These are phyloP conservation scores for Tuber aestivum DNA, from an alignment of 495 filamentous ascomycete genomes.

Conservation along the genomic window DNA sequence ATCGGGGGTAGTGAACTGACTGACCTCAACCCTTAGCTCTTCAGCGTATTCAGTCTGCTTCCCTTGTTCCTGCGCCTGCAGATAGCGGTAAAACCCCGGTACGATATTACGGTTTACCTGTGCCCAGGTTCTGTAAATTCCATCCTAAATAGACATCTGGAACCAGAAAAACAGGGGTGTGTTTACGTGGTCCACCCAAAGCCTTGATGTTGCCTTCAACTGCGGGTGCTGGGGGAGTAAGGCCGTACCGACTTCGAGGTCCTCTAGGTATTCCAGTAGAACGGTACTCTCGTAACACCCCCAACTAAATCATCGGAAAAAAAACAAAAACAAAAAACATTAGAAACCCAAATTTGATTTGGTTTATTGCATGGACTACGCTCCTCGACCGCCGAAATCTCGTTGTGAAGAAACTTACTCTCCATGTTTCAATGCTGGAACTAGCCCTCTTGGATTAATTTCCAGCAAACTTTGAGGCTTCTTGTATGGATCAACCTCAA, in stretches of 20 bases:
- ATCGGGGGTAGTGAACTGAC: constrained; percentile 12
- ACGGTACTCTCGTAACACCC: constrained; percentile 81
- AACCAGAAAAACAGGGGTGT: constrained; percentile 7
- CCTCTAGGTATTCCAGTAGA: constrained; percentile 90
- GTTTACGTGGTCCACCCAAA: constrained; percentile 80
- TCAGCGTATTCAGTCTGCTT: constrained; percentile 60
- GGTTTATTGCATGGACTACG: constrained; percentile 3
- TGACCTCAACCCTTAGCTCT: constrained; percentile 58
- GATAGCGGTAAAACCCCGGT: constrained; percentile 70
- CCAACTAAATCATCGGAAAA: constrained; percentile 49
- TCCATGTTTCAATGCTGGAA: constrained; percentile 75
- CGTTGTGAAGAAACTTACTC: constrained; percentile 45
- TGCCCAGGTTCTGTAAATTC: constrained; percentile 16
- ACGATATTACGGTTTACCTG: constrained; percentile 80
- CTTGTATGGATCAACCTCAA: constrained; percentile 82
- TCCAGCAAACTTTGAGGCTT: constrained; percentile 73
- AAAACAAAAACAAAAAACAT: not conserved
- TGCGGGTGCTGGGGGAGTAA: constrained; percentile 64
- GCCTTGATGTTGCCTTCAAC: constrained; percentile 66
- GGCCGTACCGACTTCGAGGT: constrained; percentile 56
- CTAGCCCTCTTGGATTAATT: constrained; percentile 80
- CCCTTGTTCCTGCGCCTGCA: constrained; percentile 62
- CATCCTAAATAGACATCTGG: constrained; percentile 5
- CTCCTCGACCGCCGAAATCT: not conserved
- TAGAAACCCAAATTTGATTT: constrained; percentile 10